Evolutionary conservation across 352 stramenopile species (phyloP), one percentile per base, ranked within the genome.

Genomic region (Pythium folliculosum): DNA sequence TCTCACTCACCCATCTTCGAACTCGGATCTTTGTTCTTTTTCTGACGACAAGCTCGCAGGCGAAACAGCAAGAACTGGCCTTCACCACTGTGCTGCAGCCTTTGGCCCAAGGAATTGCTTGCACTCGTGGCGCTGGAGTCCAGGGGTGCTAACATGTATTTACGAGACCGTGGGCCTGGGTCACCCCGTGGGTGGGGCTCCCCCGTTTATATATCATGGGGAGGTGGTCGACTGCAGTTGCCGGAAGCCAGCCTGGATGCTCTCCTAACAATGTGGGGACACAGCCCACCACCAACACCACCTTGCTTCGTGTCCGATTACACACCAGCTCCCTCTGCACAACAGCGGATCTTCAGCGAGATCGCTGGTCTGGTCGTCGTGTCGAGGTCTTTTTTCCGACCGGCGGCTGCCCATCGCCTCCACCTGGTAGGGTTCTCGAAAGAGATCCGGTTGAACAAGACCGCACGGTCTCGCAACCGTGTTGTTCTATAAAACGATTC

Each of bases 351-450:
- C 30, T 32, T 57, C 51, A 38, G 51, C 16, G 51, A 37, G 37
- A 45, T 48, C 52, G 25, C 8, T 48, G 8, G 21, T 54, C 22
- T 32, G 27, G 21, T 27, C 44, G 38, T 62, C 38, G 6, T 21
- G 44, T 51, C 37, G 22, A 21, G 40, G 40, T 47, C 40, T 47
- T 47, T 47, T 47, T 47, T 47, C 40, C 40, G 40, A 47, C 40
- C 17, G 40, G 40, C 40, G 17, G 9, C 40, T 47, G 27, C 56
- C 44, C 43, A 63, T 63, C 56, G 55, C 17, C 40, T 47, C 56
- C 58, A 27, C 25, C n/a, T 65, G 58, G n/a, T 57, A 65, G 58
- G 58, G 58, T 65, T 65, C 58, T 44, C n/a, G 45, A 65, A 65
- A 65, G 57, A 64, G 57, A 64, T 64, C 57, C 57, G 44, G 57